A percentile compares a stretch with the other conserved stretches of the same genome.
Evolutionary conservation across 768 basidiomycete genomes (phyloP).

Genomic region (Mycena crocata): DNA sequence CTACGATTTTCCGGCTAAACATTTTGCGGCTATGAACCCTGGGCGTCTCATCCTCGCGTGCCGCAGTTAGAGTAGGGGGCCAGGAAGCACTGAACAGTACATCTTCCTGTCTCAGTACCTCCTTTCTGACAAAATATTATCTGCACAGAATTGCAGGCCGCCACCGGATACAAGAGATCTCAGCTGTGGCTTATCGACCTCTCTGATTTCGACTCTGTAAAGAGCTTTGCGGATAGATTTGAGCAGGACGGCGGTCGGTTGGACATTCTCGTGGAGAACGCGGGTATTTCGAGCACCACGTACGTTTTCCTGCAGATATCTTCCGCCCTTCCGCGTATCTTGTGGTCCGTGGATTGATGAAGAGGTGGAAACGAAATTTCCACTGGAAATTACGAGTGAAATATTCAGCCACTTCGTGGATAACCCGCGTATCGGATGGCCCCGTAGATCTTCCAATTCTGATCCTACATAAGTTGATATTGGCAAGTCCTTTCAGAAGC

Average conservation of each 20-base stretch:
- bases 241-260: constrained; percentile 34
- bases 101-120: not conserved
- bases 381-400: too few species aligned
- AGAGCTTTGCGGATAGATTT: constrained; percentile 47
- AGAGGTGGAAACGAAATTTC: too few species aligned
- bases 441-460: too few species aligned
- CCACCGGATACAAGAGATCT: constrained; percentile 33
- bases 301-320: too few species aligned
- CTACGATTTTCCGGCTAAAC: too few species aligned
- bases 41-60: constrained; percentile 47
- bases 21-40: constrained; percentile 45
- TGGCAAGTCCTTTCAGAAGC: too few species aligned
- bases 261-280: constrained; percentile 46
- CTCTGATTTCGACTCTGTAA: constrained; percentile 44
- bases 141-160: constrained; percentile 8
- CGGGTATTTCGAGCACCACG: constrained; percentile 25
- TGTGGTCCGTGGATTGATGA: too few species aligned
- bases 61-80: constrained; percentile 32
- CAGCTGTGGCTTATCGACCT: constrained; percentile 48
- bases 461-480: too few species aligned
- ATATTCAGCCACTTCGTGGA: too few species aligned
- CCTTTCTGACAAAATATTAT: not conserved
- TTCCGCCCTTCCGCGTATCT: too few species aligned
- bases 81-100: constrained; percentile 14
- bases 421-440: too few species aligned